Evolutionary conservation across 306 rosid genomes (phyloP).

Genomic region (Trichosanthes truncata): DNA sequence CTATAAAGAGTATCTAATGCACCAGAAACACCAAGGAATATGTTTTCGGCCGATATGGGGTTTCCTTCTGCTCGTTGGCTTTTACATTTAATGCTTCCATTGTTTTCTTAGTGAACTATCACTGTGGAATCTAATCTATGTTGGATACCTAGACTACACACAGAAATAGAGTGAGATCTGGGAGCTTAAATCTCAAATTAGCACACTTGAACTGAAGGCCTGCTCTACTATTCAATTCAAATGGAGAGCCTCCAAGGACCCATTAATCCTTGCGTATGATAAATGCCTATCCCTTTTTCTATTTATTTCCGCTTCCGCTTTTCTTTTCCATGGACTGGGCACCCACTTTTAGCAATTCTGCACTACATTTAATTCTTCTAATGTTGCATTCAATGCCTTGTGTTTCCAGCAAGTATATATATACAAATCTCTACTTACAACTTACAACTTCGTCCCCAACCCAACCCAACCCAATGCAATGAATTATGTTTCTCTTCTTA

Average conservation of each 20-base stretch:
- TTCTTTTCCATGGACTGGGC: constrained; percentile 14
- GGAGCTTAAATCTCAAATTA: constrained; percentile 22
- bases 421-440: constrained; percentile 4
- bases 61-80: constrained; percentile 41
- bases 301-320: background rate
- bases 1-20: constrained; percentile 22
- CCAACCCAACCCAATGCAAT: constrained; percentile 12
- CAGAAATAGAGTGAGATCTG: constrained; percentile 13
- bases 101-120: constrained; percentile 35
- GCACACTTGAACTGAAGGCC: constrained; percentile 21
- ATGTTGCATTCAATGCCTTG: constrained; percentile 43
- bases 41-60: constrained; percentile 31
- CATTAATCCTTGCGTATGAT: constrained; percentile 66
- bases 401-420: constrained; percentile 18
- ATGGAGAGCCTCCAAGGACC: constrained; percentile 96
- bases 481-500: background rate
- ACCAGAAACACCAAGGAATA: constrained; percentile 39
- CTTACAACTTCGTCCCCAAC: background rate
- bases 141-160: constrained; percentile 31
- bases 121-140: constrained; percentile 54
- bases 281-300: background rate
- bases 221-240: constrained; percentile 12
- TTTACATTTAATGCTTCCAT: constrained; percentile 55
- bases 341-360: constrained; percentile 7
- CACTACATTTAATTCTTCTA: constrained; percentile 34